phyloP scores from a whole-genome alignment of 2,329 filamentous ascomycete genomes.

The Ophiostoma ips region DNA sequence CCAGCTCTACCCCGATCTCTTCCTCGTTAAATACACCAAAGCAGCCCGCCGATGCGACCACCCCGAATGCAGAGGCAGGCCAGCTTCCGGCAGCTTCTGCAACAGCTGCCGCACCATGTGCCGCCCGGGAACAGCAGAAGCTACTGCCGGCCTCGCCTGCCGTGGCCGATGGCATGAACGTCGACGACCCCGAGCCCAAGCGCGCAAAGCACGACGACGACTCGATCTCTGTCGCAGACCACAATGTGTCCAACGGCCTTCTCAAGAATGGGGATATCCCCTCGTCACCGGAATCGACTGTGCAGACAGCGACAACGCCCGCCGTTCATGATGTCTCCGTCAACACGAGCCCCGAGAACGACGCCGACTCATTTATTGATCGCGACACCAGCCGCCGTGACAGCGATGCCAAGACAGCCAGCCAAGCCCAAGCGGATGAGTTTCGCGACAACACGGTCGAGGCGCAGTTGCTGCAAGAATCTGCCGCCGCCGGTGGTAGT shows the following conservation, averaged over 20 bases:
- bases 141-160: neutral
- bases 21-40: neutral
- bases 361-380: slow-evolving; percentile 43
- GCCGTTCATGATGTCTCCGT: slow-evolving; percentile 53
- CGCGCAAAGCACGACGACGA: neutral
- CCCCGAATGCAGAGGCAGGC: neutral
- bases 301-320: slow-evolving; percentile 61
- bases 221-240: neutral
- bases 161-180: neutral
- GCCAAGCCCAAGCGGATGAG: neutral
- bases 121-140: neutral
- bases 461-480: slow-evolving; percentile 32
- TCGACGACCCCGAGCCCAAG: slow-evolving; percentile 1
- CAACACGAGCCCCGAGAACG: slow-evolving; percentile 61
- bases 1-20: neutral
- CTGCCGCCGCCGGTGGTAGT: slow-evolving; percentile 18
- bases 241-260: neutral
- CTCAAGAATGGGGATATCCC: slow-evolving; percentile 25
- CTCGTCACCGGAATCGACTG: slow-evolving; percentile 51
- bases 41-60: neutral
- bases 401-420: slow-evolving; percentile 9
- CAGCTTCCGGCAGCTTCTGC: neutral
- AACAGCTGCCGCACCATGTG: neutral
- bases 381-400: slow-evolving; percentile 23
- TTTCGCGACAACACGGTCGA: slow-evolving; percentile 21